Conservation (phyloP, 257 asterid genomes). For the Gentiana macrophylla region DNA sequence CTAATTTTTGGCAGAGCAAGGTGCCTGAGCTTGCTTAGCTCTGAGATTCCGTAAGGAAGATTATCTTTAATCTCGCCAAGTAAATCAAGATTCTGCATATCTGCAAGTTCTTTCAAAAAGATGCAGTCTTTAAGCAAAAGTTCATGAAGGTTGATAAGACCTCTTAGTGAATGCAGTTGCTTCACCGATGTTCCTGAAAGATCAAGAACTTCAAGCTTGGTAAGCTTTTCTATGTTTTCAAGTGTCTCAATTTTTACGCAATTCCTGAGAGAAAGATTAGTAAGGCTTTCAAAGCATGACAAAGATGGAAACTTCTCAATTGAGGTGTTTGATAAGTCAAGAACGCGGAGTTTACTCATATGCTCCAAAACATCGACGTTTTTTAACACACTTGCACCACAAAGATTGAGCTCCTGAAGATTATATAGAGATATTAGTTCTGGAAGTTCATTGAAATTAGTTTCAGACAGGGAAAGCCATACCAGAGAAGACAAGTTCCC, state of each 20-base stretch:
- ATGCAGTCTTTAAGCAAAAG: conserved; percentile 13
- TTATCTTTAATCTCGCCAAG: background rate
- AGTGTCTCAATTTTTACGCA: conserved; percentile 2
- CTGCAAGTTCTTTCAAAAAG: conserved; percentile 1
- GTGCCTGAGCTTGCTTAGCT: conserved; percentile 7
- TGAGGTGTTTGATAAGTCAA: conserved; percentile 12
- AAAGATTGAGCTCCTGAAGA: conserved; percentile 11
- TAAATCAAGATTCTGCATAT: background rate
- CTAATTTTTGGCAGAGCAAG: conserved; percentile 10
- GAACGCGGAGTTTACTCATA: conserved; percentile 8
- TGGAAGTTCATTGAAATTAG: conserved; percentile 8
- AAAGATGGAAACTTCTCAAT: conserved; percentile 7
- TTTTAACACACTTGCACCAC: background rate
- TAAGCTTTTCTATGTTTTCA: conserved; percentile 5
- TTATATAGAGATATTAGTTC: conserved; percentile 7
- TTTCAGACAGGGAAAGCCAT: conserved; percentile 9
- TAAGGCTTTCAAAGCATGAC: conserved; percentile 8
- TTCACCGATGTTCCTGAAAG: conserved; percentile 13
- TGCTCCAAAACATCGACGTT: conserved; percentile 6
- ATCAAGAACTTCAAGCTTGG: conserved; percentile 14
- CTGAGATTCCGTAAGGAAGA: conserved; percentile 13
- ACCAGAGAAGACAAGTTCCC: conserved; percentile 8
- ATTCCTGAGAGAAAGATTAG: conserved; percentile 9
- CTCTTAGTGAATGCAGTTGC: conserved; percentile 4
- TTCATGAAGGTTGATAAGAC: conserved; percentile 1